phyloP scores from a whole-genome alignment of 805 yeast genomes.

The Tanozyma kutaoensis region DNA sequence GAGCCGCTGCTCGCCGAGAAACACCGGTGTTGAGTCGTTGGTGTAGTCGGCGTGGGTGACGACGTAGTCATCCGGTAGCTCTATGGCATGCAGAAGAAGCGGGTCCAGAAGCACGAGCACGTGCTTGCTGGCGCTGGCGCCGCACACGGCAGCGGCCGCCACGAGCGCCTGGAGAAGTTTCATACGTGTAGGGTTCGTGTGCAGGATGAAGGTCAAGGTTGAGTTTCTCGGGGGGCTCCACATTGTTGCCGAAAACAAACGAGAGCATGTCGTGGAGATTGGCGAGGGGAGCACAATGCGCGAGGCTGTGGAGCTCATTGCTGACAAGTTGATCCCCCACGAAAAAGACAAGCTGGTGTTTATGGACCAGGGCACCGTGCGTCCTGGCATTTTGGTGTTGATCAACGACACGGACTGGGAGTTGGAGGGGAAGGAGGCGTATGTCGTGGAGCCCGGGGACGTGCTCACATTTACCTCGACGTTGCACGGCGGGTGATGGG shows the following conservation, averaged over 20 bases:
- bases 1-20: constrained; percentile 10
- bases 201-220: constrained; percentile 20
- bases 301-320: constrained; percentile 45
- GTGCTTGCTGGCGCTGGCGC: too few relatives aligned
- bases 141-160: too few relatives aligned
- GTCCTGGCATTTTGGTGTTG: constrained; percentile 87
- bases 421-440: constrained; percentile 76
- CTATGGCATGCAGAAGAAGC: too few relatives aligned
- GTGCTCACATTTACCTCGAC: constrained; percentile 82
- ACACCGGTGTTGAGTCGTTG: constrained; percentile 9
- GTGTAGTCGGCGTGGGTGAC: constrained; percentile 11
- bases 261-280: constrained; percentile 35
- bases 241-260: constrained; percentile 50
- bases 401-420: constrained; percentile 98
- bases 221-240: constrained; percentile 71
- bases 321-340: constrained; percentile 40
- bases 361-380: constrained; percentile 65
- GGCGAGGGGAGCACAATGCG: constrained; percentile 31
- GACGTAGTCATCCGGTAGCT: constrained; percentile 3
- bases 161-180: too few relatives aligned
- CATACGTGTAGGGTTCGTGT: too few relatives aligned
- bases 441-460: constrained; percentile 66
- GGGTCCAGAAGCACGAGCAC: too few relatives aligned
- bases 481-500: constrained; percentile 71
- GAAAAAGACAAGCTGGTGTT: constrained; percentile 60